phyloP scores from a whole-genome alignment of 139 green algal species.

The Desmodesmus armatus region DNA sequence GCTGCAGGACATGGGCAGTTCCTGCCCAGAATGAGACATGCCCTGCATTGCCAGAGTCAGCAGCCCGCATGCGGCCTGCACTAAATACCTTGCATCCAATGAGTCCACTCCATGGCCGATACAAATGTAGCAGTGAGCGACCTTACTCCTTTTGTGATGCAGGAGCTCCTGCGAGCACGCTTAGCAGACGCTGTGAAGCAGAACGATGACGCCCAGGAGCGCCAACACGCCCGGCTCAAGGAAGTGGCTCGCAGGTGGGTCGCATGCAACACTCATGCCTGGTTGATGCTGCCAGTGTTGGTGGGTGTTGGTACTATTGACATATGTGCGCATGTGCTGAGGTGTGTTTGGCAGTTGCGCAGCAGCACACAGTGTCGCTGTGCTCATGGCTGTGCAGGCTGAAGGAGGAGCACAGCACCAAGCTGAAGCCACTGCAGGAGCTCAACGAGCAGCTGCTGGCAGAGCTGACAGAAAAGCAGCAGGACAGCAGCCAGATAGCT shows the following conservation, averaged over 20 bases:
- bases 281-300: not conserved
- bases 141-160: too few relatives aligned
- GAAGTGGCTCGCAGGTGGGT: slow-evolving; percentile 36
- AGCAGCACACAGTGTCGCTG: not conserved
- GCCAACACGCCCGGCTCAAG: slow-evolving; percentile 16
- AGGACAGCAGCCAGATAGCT: not conserved
- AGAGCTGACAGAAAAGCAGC: not conserved
- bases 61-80: too few relatives aligned
- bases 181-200: slow-evolving; percentile 4
- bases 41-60: too few relatives aligned
- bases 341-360: not conserved
- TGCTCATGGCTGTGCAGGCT: not conserved
- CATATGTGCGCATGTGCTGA: too few relatives aligned
- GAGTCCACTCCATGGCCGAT: not conserved
- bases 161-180: not conserved
- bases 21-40: not conserved
- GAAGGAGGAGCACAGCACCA: slow-evolving; percentile 1
- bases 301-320: not conserved
- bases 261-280: too few relatives aligned
- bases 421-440: slow-evolving; percentile 35
- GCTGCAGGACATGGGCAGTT: not conserved
- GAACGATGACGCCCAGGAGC: slow-evolving; percentile 7
- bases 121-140: too few relatives aligned
- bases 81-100: too few relatives aligned
- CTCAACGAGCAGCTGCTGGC: slow-evolving; percentile 31